Evolutionary conservation across 306 rosid genomes (phyloP).

Genomic region (Glycine latifolia): DNA sequence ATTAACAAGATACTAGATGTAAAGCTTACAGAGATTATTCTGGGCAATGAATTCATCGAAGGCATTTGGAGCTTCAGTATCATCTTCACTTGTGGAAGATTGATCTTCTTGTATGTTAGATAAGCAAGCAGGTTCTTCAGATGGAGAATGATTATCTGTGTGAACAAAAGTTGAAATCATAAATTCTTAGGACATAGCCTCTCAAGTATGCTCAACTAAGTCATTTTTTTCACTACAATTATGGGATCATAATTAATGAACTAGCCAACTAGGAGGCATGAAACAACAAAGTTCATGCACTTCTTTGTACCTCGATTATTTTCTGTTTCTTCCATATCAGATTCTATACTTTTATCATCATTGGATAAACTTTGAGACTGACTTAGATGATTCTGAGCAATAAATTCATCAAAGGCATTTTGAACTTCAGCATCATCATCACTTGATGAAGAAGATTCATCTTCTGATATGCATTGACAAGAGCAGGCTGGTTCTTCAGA

Average conservation of each 20-base stretch:
- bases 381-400: constrained; percentile 53
- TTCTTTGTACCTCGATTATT: constrained; percentile 58
- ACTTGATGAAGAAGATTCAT: constrained; percentile 51
- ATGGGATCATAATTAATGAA: constrained; percentile 33
- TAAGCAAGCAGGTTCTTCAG: constrained; percentile 46
- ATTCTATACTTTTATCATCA: constrained; percentile 44
- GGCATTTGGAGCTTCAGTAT: constrained; percentile 50
- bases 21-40: constrained; percentile 56
- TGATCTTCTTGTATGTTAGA: constrained; percentile 50
- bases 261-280: constrained; percentile 3
- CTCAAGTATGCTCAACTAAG: too few species aligned
- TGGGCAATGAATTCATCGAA: constrained; percentile 53
- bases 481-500: constrained; percentile 46
- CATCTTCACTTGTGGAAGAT: constrained; percentile 54
- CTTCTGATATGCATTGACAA: constrained; percentile 49
- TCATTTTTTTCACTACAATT: background rate
- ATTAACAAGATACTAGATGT: background rate
- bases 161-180: constrained; percentile 31
- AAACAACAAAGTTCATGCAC: constrained; percentile 33
- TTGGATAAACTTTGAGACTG: constrained; percentile 43
- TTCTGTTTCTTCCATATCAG: constrained; percentile 46
- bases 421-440: constrained; percentile 53
- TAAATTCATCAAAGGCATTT: constrained; percentile 50
- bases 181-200: background rate
- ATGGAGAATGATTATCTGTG: constrained; percentile 43